These are phyloP conservation scores for Alternaria panax DNA, from an alignment of 2,329 filamentous ascomycete genomes.

Conservation along the genomic window DNA sequence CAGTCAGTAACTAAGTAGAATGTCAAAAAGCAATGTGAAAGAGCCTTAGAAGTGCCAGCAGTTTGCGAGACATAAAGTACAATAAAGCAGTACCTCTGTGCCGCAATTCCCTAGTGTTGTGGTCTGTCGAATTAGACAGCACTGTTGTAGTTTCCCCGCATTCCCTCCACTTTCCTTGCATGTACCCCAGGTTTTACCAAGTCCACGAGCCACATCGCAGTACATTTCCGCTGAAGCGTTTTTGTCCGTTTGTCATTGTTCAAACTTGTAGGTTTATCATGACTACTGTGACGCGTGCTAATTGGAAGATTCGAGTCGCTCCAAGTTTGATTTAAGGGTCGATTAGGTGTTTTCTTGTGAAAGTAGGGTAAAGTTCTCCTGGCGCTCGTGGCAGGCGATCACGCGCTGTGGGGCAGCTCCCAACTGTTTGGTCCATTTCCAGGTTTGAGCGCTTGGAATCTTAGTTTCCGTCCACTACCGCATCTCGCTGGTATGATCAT, in stretches of 20 bases:
- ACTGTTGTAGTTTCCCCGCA: slow-evolving; percentile 32
- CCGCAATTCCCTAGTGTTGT: slow-evolving; percentile 26
- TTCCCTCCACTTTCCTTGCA: slow-evolving; percentile 13
- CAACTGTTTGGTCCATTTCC: slow-evolving; percentile 12
- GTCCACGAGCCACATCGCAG: neutral
- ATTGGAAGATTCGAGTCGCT: neutral
- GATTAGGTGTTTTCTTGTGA: neutral
- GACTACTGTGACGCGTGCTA: neutral
- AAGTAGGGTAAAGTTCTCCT: slow-evolving; percentile 2
- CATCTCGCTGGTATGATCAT: neutral
- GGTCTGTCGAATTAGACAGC: slow-evolving; percentile 29
- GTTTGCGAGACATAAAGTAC: slow-evolving; percentile 30
- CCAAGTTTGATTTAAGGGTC: neutral
- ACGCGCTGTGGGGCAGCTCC: slow-evolving; percentile 16
- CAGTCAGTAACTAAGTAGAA: slow-evolving; percentile 14
- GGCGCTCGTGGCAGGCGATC: slow-evolving; percentile 6
- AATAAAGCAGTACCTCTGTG: slow-evolving; percentile 34
- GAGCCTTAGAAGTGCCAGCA: slow-evolving; percentile 22
- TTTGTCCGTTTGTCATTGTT: too few relatives aligned
- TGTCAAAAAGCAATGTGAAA: slow-evolving; percentile 18
- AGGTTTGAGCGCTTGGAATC: neutral
- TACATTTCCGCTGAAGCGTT: neutral
- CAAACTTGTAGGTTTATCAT: too few relatives aligned
- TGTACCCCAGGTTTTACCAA: slow-evolving; percentile 17
- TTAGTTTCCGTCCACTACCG: slow-evolving; percentile 1